Percentiles rank a stretch among this genome's conserved stretches.
Conservation (phyloP, 1,139 yeast genomes). For the Pichia sp. region DNA sequence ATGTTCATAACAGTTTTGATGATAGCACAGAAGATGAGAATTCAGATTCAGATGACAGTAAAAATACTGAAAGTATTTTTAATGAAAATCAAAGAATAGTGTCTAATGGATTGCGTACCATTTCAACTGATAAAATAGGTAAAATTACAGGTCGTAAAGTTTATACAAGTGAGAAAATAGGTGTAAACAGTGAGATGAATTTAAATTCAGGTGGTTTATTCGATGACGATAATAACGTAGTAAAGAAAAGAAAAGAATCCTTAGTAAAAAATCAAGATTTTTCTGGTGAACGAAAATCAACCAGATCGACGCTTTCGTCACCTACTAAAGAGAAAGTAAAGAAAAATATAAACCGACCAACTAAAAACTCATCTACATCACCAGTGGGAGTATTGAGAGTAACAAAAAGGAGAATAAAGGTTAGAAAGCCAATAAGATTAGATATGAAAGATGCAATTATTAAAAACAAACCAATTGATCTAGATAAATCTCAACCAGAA, state of each 20-base stretch:
- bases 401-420: background rate
- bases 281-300: too few species aligned
- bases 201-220: slow-evolving; percentile 2
- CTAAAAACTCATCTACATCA: background rate
- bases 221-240: background rate
- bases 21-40: background rate
- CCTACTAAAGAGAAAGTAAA: too few species aligned
- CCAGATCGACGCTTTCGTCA: too few species aligned
- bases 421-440: background rate
- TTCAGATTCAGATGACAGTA: background rate
- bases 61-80: background rate
- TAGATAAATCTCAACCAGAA: too few species aligned
- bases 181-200: background rate
- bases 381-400: background rate
- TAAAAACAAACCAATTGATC: background rate
- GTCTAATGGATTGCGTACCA: slow-evolving; percentile 1
- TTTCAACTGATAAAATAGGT: slow-evolving; percentile 5
- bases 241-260: background rate
- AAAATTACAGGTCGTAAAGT: slow-evolving; percentile 2
- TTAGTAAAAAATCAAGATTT: too few species aligned
- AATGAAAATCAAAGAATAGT: background rate
- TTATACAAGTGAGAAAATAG: slow-evolving; percentile 3
- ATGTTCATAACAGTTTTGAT: background rate
- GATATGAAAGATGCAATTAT: background rate
- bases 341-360: too few species aligned